Evolutionary conservation across 305 asterid species (phyloP).

Genomic region (Plantago coronopus): DNA sequence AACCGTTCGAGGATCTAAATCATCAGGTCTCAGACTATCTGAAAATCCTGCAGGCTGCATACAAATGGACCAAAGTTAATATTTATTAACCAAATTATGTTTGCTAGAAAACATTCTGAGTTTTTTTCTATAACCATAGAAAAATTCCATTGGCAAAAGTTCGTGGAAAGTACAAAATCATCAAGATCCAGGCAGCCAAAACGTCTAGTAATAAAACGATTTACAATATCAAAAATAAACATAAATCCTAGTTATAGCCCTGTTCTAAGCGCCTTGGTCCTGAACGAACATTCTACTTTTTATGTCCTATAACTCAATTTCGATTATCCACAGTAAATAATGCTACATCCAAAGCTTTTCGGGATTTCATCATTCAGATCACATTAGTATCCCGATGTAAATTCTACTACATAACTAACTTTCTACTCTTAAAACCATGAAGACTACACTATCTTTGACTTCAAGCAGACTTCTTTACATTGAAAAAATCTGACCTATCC

Average conservation of each 20-base stretch:
- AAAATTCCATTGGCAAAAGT: no score
- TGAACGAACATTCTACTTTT: no score
- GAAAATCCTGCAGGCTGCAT: slow-evolving; percentile 66
- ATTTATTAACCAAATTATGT: slow-evolving; percentile 2
- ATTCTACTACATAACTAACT: no score
- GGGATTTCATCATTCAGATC: background rate
- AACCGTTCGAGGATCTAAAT: slow-evolving; percentile 53
- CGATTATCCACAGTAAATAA: background rate
- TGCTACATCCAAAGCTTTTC: background rate
- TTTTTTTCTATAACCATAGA: background rate
- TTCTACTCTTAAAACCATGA: background rate
- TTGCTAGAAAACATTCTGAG: background rate
- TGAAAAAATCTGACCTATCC: no score
- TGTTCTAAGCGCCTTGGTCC: no score
- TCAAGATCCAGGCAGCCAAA: no score
- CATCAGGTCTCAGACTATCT: slow-evolving; percentile 64
- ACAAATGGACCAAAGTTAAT: slow-evolving; percentile 9
- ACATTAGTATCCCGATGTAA: no score
- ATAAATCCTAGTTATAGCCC: no score
- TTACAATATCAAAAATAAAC: no score
- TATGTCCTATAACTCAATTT: background rate
- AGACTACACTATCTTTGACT: background rate
- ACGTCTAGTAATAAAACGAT: no score
- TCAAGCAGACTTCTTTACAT: slow-evolving; percentile 1
- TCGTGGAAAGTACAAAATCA: no score